phyloP scores from a whole-genome alignment of 441 rosid genomes.

The Corymbia calophylla region DNA sequence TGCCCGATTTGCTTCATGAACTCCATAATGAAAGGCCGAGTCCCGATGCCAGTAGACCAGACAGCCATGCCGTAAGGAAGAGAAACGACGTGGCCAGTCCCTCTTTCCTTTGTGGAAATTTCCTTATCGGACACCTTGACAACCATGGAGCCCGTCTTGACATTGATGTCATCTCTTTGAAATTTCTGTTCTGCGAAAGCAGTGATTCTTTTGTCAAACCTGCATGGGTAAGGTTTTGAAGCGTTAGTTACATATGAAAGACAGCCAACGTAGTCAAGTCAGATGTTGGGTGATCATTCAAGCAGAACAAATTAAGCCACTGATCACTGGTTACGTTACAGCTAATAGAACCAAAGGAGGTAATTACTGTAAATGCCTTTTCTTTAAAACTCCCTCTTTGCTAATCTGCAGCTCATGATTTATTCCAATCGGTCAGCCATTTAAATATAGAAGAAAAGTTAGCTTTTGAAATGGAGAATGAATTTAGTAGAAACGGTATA shows the following conservation, averaged over 20 bases:
- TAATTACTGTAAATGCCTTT: neutral
- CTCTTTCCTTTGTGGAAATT: slow-evolving; percentile 1
- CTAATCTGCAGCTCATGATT: neutral
- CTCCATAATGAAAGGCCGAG: slow-evolving; percentile 7
- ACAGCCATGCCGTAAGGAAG: slow-evolving; percentile 13
- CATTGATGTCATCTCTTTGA: neutral
- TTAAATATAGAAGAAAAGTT: neutral
- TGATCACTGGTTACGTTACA: neutral
- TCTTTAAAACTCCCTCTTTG: neutral
- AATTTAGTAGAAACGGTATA: neutral
- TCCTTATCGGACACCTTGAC: slow-evolving; percentile 4
- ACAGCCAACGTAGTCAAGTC: neutral
- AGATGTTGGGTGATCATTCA: neutral
- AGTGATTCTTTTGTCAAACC: slow-evolving; percentile 13
- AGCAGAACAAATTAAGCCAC: neutral
- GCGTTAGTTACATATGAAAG: neutral
- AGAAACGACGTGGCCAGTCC: neutral
- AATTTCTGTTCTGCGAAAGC: slow-evolving; percentile 10
- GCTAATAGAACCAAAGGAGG: neutral
- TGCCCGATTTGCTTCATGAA: slow-evolving; percentile 15
- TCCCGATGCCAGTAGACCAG: slow-evolving; percentile 17
- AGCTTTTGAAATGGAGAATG: neutral
- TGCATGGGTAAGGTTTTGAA: neutral
- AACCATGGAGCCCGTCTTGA: slow-evolving; percentile 9
- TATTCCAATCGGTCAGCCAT: neutral